Conservation (phyloP, 106 monocot genomes). For the Cymbidium sinense region DNA sequence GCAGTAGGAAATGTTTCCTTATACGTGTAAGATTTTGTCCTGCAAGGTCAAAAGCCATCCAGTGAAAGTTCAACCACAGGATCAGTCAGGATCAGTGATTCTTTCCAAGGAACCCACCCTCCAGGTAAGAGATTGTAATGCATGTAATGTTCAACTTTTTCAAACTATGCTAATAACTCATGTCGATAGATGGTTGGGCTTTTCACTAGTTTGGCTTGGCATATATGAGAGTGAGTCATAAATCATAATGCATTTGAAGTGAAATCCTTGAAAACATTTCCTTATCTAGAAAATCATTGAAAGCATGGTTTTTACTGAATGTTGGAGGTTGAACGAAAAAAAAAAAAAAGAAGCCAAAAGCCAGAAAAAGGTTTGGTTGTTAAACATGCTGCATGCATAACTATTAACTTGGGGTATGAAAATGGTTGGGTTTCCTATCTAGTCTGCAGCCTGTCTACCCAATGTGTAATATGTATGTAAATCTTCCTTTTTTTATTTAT, state of each 20-base stretch:
- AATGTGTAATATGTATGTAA: no score
- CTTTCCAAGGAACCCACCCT: conserved; percentile 67
- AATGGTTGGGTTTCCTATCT: no score
- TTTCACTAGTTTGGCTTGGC: background rate
- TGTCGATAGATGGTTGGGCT: background rate
- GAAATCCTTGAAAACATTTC: no score
- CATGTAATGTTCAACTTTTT: background rate
- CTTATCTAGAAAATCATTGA: background rate
- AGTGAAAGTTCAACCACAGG: conserved; percentile 54
- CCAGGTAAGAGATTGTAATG: conserved; percentile 30
- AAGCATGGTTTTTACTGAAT: background rate
- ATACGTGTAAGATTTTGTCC: background rate
- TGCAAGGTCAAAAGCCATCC: conserved; percentile 77
- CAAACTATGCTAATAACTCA: background rate
- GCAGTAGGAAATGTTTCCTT: background rate
- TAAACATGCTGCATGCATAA: no score
- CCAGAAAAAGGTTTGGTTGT: no score
- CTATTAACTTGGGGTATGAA: no score
- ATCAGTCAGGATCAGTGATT: conserved; percentile 68
- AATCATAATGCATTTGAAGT: no score
- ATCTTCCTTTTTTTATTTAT: no score
- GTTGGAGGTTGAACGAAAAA: no score
- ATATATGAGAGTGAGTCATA: no score
- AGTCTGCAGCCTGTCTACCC: no score
- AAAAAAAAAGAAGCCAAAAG: no score